Percentiles rank a stretch among this genome's conserved stretches.
Conservation (phyloP, 2,329 filamentous ascomycete genomes). For the Ilyonectria robusta region DNA sequence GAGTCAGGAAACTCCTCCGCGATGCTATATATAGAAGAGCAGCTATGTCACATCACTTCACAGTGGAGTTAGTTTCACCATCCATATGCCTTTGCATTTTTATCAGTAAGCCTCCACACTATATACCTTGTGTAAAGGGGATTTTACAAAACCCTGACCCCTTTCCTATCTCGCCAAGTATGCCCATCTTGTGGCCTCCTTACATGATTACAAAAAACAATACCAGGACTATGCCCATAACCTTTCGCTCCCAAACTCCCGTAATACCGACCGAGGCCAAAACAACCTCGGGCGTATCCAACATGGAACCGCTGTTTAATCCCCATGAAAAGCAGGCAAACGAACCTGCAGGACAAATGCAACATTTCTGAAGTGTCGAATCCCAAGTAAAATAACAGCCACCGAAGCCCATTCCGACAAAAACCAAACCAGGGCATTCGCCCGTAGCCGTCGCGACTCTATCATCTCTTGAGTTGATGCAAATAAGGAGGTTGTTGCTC, state of each 20-base stretch:
- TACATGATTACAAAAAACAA: slow-evolving; percentile 26
- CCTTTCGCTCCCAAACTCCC: slow-evolving; percentile 28
- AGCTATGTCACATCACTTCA: neutral
- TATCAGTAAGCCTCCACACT: slow-evolving; percentile 25
- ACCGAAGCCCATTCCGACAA: slow-evolving; percentile 9
- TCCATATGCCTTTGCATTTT: slow-evolving; percentile 19
- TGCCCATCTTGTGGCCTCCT: slow-evolving; percentile 12
- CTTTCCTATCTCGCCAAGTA: slow-evolving; percentile 15
- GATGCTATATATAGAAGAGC: neutral
- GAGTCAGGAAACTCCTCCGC: neutral
- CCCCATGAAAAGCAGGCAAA: slow-evolving; percentile 2
- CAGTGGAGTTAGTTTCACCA: neutral
- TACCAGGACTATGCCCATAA: slow-evolving; percentile 18
- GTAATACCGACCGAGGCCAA: slow-evolving; percentile 3
- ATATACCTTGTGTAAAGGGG: slow-evolving; percentile 28
- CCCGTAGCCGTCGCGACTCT: slow-evolving; percentile 1
- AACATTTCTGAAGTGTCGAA: neutral
- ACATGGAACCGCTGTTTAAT: slow-evolving; percentile 6
- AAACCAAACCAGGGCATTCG: neutral
- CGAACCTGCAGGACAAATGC: slow-evolving; percentile 6
- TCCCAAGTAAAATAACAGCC: slow-evolving; percentile 8
- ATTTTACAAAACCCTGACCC: slow-evolving; percentile 14
- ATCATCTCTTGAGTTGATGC: neutral
- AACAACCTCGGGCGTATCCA: slow-evolving; percentile 22
- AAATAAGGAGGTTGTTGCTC: neutral